Evolutionary conservation across 2,329 filamentous ascomycete species (phyloP), one percentile per base, ranked within the genome.

Genomic region (Verticillium nubilum): DNA sequence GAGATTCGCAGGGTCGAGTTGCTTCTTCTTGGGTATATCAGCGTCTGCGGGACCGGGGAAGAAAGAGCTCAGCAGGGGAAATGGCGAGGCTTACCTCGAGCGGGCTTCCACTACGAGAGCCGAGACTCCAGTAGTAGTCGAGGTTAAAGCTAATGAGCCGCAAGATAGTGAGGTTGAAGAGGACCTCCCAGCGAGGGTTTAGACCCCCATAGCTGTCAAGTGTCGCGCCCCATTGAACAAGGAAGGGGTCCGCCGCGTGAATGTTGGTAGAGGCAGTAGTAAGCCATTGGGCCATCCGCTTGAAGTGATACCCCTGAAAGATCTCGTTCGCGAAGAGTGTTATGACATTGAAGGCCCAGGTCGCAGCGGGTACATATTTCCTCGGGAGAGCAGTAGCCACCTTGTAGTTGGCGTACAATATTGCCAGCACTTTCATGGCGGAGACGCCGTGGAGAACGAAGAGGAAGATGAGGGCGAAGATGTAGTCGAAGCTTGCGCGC

Each of bases 101-200:
- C 9, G 89, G 82, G 67, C 86, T 93, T 28, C 83, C 78, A 61
- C 74, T 76, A 42, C 82, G 77, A 60, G 85, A 81, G 64, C 90
- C 86, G 2, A 90, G 73, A 67, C 91, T 95, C 94, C 95, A 99
- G 72, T 96, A 94, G 72, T 96, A 93, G 74, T 99, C 95, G 70
- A 99, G 75, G 72, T 98, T 98, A 82, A 97, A 99, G 72, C 94
- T 97, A 67, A 99, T 92, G 54, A 98, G 80, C 5, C 95, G 88
- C 59, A 57, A 9, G 27, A 98, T 88, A 3, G 94, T 97, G 62
- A 99, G 86, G 69, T 99, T 99, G 81, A 99, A 99, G 5, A 97
- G 82, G n/a, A 99, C 87, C 72, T 98, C 92, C 95, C 95, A 99
- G 61, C 94, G 85, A 0, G 88, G 81, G 70, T 96, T 87, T n/a